phyloP scores from a whole-genome alignment of 108 stramenopile genomes.

The Fistulifera pelliculosa region DNA sequence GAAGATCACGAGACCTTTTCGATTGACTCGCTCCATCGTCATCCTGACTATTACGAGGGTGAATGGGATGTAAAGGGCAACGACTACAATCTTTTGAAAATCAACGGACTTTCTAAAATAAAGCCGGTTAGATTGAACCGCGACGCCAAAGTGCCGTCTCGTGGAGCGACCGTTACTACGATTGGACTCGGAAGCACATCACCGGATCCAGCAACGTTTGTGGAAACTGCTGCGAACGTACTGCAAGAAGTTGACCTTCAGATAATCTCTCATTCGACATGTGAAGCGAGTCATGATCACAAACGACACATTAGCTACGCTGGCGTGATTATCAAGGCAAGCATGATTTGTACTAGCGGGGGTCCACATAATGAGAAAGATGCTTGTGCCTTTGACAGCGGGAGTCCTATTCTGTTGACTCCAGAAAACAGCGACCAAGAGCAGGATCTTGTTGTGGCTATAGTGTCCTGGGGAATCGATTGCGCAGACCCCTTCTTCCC shows the following conservation, averaged over 20 bases:
- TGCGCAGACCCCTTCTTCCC: conserved; percentile 22
- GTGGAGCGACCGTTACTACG: conserved; percentile 3
- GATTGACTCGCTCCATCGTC: conserved; percentile 6
- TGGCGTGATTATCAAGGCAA: background rate
- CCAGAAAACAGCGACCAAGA: conserved; percentile 6
- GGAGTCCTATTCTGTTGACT: conserved; percentile 25
- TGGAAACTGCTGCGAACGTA: background rate
- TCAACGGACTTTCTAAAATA: conserved; percentile 12
- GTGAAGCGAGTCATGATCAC: background rate
- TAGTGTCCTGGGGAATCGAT: conserved; percentile 30
- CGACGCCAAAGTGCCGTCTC: background rate
- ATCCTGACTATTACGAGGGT: conserved; percentile 10
- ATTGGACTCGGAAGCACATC: conserved; percentile 19
- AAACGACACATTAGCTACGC: conserved; percentile 2
- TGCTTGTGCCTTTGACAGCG: conserved; percentile 26
- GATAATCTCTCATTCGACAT: background rate
- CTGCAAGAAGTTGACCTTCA: conserved; percentile 2
- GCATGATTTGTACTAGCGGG: conserved; percentile 5
- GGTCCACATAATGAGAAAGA: conserved; percentile 12
- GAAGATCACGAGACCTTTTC: conserved; percentile 8
- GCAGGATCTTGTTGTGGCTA: conserved; percentile 24
- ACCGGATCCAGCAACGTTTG: conserved; percentile 1
- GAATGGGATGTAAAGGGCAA: conserved; percentile 8
- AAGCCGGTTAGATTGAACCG: conserved; percentile 8
- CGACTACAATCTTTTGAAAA: conserved; percentile 19